Conservation (phyloP, 2,329 filamentous ascomycete genomes). For the Pseudomassariella vexata region DNA sequence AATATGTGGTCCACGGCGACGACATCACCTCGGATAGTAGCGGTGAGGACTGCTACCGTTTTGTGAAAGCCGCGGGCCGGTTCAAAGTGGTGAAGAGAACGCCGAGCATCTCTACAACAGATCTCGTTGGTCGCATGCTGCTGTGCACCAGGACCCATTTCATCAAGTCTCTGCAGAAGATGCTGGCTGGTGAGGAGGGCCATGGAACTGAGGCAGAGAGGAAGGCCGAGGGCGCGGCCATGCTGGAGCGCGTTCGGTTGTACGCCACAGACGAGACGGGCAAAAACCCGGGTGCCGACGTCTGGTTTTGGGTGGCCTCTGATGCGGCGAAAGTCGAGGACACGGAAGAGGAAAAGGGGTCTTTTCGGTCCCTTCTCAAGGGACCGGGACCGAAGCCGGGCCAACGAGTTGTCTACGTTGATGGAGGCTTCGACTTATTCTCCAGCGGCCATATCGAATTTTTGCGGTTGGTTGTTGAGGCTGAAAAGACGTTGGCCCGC, state of each 20-base stretch:
- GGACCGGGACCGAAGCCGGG: conserved; percentile 69
- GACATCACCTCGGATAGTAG: conserved; percentile 93
- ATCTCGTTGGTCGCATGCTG: conserved; percentile 96
- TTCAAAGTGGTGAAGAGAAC: conserved; percentile 98
- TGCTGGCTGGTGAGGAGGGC: conserved; percentile 67
- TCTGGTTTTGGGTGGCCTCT: conserved; percentile 75
- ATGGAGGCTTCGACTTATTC: conserved; percentile 95
- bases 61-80: conserved; percentile 86
- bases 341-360: conserved; percentile 54
- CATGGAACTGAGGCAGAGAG: conserved; percentile 63
- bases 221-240: conserved; percentile 55
- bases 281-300: conserved; percentile 69
- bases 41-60: conserved; percentile 95
- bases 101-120: conserved; percentile 93
- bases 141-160: conserved; percentile 93
- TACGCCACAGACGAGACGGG: conserved; percentile 88
- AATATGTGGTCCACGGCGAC: conserved; percentile 93
- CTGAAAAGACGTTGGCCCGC: conserved; percentile 65
- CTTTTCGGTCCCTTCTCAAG: conserved; percentile 62
- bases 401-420: conserved; percentile 88
- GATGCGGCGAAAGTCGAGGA: conserved; percentile 37
- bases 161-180: conserved; percentile 69
- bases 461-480: conserved; percentile 66
- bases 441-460: conserved; percentile 97
- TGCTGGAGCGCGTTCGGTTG: conserved; percentile 71